Base-by-base conservation (phyloP, 2,329 filamentous ascomycete species). In the Aspergillus versicolor region DNA sequence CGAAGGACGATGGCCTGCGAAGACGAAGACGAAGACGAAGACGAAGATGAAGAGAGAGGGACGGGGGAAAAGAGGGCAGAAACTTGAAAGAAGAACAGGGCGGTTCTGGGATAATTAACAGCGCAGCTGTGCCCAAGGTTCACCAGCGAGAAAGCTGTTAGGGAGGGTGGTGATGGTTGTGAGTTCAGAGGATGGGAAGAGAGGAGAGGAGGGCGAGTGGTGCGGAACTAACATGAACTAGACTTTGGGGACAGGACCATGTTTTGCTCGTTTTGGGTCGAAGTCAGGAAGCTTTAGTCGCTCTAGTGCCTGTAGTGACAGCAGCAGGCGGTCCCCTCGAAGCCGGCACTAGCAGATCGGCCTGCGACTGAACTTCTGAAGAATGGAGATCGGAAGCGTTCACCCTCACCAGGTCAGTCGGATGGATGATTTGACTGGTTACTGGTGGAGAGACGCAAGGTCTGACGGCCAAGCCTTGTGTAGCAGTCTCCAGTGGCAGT, bases 1-100 rank as follows among this genome's bases (percentile, higher is more conserved):
- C 24, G 38, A 47, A 45, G 43, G 32, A 43, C 37, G 32, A 51
- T 22, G 24, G 22, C 13, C 15, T 17, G 3, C 68, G 64, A 65
- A 75, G 67, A 63, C 63, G 60, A 48, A 65, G 54, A 57, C 60
- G 43, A 40, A 63, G 54, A 57, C 60, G 43, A 40, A 63, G 57
- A 66, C 13, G 5, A 7, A 37, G 34, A 37, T 2, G 32, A 41
- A 45, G 48, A 32, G 37, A 50, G 42, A 49, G 30, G 15, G 37
- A 24, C 42, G 43, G 49, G 9, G 27, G 27, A 30, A 30, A 30
- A 9, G 27, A 30, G 27, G 27, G 27, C 8, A 15, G 34, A 37
- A 15, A n/a, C 38, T 45, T 44, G 19, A 51, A 41, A 40, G 41
- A 44, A 49, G 40, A 44, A 48, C 58, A 52, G 32, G 56, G 55